phyloP scores from a whole-genome alignment of 257 asterid genomes.

The Anisodus acutangulus region DNA sequence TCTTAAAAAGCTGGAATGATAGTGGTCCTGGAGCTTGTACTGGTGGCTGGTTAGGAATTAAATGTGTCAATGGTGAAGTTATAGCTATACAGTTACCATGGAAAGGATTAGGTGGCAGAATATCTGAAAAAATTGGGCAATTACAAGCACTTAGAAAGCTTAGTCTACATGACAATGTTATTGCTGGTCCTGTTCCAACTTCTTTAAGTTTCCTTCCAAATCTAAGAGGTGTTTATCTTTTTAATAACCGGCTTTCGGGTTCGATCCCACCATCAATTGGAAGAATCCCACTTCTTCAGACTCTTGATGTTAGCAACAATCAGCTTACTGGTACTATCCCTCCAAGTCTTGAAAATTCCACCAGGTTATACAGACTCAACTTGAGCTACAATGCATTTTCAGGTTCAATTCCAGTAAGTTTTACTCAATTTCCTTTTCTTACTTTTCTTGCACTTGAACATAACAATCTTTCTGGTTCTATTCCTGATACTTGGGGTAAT shows the following conservation, averaged over 20 bases:
- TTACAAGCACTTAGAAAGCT: conserved; percentile 73
- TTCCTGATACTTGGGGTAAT: conserved; percentile 59
- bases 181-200: conserved; percentile 67
- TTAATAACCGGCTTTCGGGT: conserved; percentile 84
- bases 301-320: conserved; percentile 86
- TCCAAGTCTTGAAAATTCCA: conserved; percentile 60
- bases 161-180: conserved; percentile 78
- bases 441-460: conserved; percentile 76
- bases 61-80: conserved; percentile 72
- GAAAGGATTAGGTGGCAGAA: conserved; percentile 71
- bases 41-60: conserved; percentile 79
- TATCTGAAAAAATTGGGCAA: conserved; percentile 74
- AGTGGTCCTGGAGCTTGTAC: conserved; percentile 65
- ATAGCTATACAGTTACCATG: conserved; percentile 74
- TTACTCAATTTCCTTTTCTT: conserved; percentile 56
- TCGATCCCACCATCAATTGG: conserved; percentile 68
- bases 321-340: conserved; percentile 57
- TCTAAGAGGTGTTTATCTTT: conserved; percentile 80
- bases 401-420: conserved; percentile 65
- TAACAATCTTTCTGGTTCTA: conserved; percentile 71
- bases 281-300: conserved; percentile 63
- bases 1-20: conserved; percentile 73
- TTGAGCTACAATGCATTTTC: conserved; percentile 75
- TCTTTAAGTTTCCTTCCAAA: conserved; percentile 67
- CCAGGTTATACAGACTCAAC: conserved; percentile 67